phyloP scores from a whole-genome alignment of 495 filamentous ascomycete species.

The Xylaria venustula region DNA sequence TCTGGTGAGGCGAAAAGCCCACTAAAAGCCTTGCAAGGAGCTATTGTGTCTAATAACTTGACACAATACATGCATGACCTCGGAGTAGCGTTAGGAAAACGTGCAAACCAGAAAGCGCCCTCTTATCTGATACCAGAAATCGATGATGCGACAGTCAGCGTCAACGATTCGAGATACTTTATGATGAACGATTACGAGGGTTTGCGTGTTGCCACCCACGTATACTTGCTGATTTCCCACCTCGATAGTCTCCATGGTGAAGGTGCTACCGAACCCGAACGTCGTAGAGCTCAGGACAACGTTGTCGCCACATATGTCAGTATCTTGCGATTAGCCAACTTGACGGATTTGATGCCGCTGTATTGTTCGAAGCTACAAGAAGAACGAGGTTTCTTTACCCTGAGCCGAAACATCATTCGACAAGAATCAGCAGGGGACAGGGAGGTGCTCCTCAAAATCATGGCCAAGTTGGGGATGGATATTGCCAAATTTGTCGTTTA shows the following conservation, averaged over 20 bases:
- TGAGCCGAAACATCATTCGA: conserved; percentile 58
- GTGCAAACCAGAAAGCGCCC: conserved; percentile 46
- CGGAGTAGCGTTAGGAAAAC: conserved; percentile 53
- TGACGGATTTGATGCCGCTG: conserved; percentile 74
- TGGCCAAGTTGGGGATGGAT: conserved; percentile 54
- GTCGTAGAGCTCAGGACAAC: conserved; percentile 52
- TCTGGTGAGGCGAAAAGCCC: conserved; percentile 51
- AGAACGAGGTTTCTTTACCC: conserved; percentile 43
- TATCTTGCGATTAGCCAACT: conserved; percentile 64
- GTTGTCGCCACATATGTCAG: conserved; percentile 80
- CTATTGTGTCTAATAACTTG: conserved; percentile 59
- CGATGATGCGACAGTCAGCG: conserved; percentile 24
- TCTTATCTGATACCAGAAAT: conserved; percentile 52
- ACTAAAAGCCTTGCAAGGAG: conserved; percentile 64
- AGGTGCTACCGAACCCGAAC: conserved; percentile 34
- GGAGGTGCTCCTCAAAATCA: conserved; percentile 60
- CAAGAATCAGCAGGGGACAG: conserved; percentile 45
- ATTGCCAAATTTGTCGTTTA: conserved; percentile 46
- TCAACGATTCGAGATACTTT: conserved; percentile 44
- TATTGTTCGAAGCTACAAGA: conserved; percentile 77
- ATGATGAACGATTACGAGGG: conserved; percentile 53
- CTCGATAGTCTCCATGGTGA: conserved; percentile 53
- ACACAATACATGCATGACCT: conserved; percentile 56
- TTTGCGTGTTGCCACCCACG: conserved; percentile 62
- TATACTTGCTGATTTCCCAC: conserved; percentile 44